Conservation (phyloP, 1,284 basidiomycete genomes). For the Trichosporon sp. region DNA sequence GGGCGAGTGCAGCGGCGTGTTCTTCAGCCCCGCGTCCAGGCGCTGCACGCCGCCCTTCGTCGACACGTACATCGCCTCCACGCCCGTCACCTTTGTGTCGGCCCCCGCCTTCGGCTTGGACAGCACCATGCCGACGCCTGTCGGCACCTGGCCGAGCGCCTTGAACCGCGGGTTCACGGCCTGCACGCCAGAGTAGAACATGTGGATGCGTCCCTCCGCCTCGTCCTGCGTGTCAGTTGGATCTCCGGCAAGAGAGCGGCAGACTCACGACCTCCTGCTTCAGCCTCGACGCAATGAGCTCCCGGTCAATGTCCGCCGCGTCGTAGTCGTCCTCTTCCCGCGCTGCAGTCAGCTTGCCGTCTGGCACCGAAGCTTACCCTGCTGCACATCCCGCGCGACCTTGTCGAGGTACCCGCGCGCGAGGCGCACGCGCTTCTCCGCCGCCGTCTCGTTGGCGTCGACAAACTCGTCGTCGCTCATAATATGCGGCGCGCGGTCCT, state of each 20-base stretch:
- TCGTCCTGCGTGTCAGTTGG: slow-evolving; percentile 37
- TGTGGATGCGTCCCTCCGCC: slow-evolving; percentile 46
- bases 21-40: slow-evolving; percentile 52
- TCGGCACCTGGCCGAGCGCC: slow-evolving; percentile 12
- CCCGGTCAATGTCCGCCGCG: slow-evolving; percentile 86
- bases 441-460: slow-evolving; percentile 77
- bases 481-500: slow-evolving; percentile 52
- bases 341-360: slow-evolving; percentile 19
- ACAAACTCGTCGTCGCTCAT: slow-evolving; percentile 66
- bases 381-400: slow-evolving; percentile 64
- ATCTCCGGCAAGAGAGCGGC: no score
- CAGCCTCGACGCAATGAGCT: slow-evolving; percentile 81
- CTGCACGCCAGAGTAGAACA: slow-evolving; percentile 50
- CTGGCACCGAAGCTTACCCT: slow-evolving; percentile 54
- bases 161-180: slow-evolving; percentile 8
- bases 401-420: slow-evolving; percentile 86
- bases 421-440: slow-evolving; percentile 83
- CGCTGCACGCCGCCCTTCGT: slow-evolving; percentile 80
- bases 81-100: slow-evolving; percentile 8
- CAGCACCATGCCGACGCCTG: slow-evolving; percentile 9
- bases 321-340: slow-evolving; percentile 72
- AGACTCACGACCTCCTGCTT: slow-evolving; percentile 71
- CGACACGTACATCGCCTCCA: slow-evolving; percentile 52
- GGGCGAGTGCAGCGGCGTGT: slow-evolving; percentile 29
- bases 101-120: background rate